These are phyloP conservation scores for Mycena olivaceomarginata DNA, from an alignment of 768 basidiomycete species.

Conservation along the genomic window DNA sequence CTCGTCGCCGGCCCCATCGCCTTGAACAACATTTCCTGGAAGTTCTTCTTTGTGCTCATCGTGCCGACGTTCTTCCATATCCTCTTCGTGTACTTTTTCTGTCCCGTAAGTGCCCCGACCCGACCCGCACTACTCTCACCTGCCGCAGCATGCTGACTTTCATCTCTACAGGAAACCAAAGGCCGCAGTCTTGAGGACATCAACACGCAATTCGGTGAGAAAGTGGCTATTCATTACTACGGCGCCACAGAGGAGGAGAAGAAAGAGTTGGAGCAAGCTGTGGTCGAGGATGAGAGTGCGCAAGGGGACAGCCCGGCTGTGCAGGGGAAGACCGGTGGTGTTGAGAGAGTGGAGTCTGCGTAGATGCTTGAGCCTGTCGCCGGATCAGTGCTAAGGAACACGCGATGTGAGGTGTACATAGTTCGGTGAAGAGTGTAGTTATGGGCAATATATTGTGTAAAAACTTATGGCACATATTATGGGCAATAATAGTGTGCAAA, in stretches of 20 bases:
- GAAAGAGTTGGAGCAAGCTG: conserved; percentile 16
- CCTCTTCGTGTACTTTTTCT: conserved; percentile 16
- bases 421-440: conserved; percentile 12
- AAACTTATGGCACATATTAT: background rate
- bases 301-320: conserved; percentile 9
- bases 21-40: conserved; percentile 18
- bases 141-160: conserved; percentile 6
- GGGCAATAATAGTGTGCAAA: conserved; percentile 18
- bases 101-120: conserved; percentile 16
- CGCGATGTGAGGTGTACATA: conserved; percentile 10
- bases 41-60: conserved; percentile 13
- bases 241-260: conserved; percentile 15
- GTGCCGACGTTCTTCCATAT: conserved; percentile 18
- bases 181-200: conserved; percentile 16
- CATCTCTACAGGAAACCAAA: conserved; percentile 16
- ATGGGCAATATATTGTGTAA: conserved; percentile 10
- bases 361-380: conserved; percentile 13
- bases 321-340: conserved; percentile 13
- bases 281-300: conserved; percentile 11
- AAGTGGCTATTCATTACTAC: conserved; percentile 17
- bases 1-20: conserved; percentile 17
- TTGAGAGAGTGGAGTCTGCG: conserved; percentile 16
- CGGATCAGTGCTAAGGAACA: conserved; percentile 7
- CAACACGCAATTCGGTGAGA: conserved; percentile 15
- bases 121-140: conserved; percentile 13